phyloP scores from a whole-genome alignment of 805 yeast genomes.

The Scheffersomyces stipitis region DNA sequence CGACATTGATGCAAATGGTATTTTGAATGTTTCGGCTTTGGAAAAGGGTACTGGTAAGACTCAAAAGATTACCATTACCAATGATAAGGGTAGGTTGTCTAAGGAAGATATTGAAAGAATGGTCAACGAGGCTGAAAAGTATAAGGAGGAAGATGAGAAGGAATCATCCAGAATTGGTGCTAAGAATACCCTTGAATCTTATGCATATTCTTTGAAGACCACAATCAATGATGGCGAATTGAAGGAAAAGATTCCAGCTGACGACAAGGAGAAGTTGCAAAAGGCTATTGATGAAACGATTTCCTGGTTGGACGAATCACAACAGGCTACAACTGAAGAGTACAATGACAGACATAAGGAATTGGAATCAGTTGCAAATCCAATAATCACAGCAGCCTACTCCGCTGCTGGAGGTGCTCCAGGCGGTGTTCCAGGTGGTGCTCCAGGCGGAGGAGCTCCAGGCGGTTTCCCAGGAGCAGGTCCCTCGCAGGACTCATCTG shows the following conservation, averaged over 20 bases:
- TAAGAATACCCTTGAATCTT: slow-evolving; percentile 84
- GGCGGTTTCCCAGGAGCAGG: slow-evolving; percentile 54
- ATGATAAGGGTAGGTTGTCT: slow-evolving; percentile 91
- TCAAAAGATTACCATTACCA: slow-evolving; percentile 86
- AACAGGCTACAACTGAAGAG: slow-evolving; percentile 42
- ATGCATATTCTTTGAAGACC: slow-evolving; percentile 79
- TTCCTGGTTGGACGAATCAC: slow-evolving; percentile 38
- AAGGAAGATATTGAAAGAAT: slow-evolving; percentile 95
- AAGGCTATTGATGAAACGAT: slow-evolving; percentile 43
- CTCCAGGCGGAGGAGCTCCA: slow-evolving; percentile 30
- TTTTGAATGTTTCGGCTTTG: slow-evolving; percentile 79
- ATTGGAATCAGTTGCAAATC: slow-evolving; percentile 40
- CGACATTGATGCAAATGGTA: slow-evolving; percentile 84
- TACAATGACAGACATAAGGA: slow-evolving; percentile 41
- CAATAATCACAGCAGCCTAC: slow-evolving; percentile 37
- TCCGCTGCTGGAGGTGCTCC: slow-evolving; percentile 24
- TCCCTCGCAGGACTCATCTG: slow-evolving; percentile 28
- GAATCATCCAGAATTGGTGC: slow-evolving; percentile 84
- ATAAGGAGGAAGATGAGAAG: slow-evolving; percentile 85
- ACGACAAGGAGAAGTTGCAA: slow-evolving; percentile 53
- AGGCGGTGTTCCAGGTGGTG: slow-evolving; percentile 29
- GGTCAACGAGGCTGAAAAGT: slow-evolving; percentile 97
- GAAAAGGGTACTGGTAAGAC: slow-evolving; percentile 95
- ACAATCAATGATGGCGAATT: slow-evolving; percentile 52
- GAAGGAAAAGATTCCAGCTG: slow-evolving; percentile 43